Conservation (phyloP, 805 yeast species). For the Candida insectalens region DNA sequence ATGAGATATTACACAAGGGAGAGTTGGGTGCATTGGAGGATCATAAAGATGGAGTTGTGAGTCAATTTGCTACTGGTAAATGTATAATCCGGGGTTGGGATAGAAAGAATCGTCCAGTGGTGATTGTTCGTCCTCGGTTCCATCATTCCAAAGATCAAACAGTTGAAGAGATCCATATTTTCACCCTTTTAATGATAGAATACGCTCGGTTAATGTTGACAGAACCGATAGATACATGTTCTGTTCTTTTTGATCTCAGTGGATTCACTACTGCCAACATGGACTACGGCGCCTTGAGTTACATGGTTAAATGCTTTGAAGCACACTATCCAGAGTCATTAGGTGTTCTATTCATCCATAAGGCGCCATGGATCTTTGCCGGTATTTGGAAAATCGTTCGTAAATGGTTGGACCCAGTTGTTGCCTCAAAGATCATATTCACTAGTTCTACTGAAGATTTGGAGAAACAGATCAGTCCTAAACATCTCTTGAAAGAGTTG, state of each 20-base stretch:
- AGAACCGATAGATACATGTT: slow-evolving; percentile 72
- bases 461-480: slow-evolving; percentile 45
- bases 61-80: slow-evolving; percentile 57
- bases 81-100: slow-evolving; percentile 72
- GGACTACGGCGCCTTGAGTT: slow-evolving; percentile 88
- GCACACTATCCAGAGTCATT: slow-evolving; percentile 94
- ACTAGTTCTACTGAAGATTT: slow-evolving; percentile 66
- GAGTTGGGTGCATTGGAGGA: slow-evolving; percentile 50
- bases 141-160: slow-evolving; percentile 65
- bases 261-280: slow-evolving; percentile 86
- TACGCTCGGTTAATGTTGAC: slow-evolving; percentile 64
- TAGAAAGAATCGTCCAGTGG: slow-evolving; percentile 65
- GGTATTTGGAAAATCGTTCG: slow-evolving; percentile 92
- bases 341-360: slow-evolving; percentile 76
- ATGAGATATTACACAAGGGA: slow-evolving; percentile 55
- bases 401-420: slow-evolving; percentile 95
- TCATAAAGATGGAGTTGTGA: slow-evolving; percentile 35
- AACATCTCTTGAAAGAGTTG: slow-evolving; percentile 55
- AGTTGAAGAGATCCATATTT: slow-evolving; percentile 62
- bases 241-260: slow-evolving; percentile 76
- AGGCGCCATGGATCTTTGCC: slow-evolving; percentile 95
- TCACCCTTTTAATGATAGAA: slow-evolving; percentile 71
- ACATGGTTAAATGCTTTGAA: slow-evolving; percentile 81
- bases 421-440: slow-evolving; percentile 82
- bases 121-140: slow-evolving; percentile 66